Base-by-base conservation (phyloP, 2,329 filamentous ascomycete species). In the Penicillium brasilianum region DNA sequence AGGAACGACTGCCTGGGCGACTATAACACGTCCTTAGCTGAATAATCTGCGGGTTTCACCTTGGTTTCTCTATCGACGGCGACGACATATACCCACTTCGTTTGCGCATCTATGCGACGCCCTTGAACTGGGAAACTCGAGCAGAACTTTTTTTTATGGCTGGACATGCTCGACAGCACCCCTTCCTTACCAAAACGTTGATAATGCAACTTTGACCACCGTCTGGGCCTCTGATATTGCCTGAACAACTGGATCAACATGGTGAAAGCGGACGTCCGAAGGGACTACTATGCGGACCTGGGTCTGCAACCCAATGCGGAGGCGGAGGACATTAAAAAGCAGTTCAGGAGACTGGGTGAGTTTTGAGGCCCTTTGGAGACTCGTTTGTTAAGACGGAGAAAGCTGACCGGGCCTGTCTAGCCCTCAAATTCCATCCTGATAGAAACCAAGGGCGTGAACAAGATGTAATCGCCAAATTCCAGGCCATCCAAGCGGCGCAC, bases 271-370 rank as follows among this genome's bases (percentile, higher is more conserved):
- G 89, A 91, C 74, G 82, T 85, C 65, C 85, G 83, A 69, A 86
- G 87, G 70, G 90, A 96, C 78, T 95, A 95, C 78, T 96, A 97
- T 78, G 89, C 88, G 63, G 92, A 96, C 79, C 83, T 97, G 58
- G 91, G 91, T 66, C 79, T 97, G 58, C 77, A 86, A 1, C 80
- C 85, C 11, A 85, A 84, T 69, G 91, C 91, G 56, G 87, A 90
- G 66, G 79, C 87, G 46, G 85, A 88, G 32, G 91, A 95, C 43
- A 88, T 96, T 74, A 94, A 92, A 80, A 95, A 90, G 77, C 90
- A 93, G 71, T 97, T 93, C 77, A 87, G 90, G 68, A 93, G 92
- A 76, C 85, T 96, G 72, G 90, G 90, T 92, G 80, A 60, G 82
- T 67, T 25, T 30, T 9, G 13, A 8, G 32, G 48, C 28, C 28